Conservation (phyloP, 2,329 filamentous ascomycete species). For the Fusarium camptoceras region DNA sequence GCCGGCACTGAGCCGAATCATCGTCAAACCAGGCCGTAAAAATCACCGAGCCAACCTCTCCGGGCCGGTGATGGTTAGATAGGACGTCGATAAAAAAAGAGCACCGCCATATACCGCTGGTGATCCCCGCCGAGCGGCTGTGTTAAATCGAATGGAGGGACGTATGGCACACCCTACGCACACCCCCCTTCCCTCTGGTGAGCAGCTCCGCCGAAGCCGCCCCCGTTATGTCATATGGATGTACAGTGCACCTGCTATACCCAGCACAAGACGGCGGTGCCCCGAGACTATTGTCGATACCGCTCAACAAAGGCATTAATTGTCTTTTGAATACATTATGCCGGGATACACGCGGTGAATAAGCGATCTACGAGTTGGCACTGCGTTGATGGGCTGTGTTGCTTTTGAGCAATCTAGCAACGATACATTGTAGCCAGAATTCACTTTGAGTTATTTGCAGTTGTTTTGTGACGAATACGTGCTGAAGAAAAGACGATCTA, state of each 20-base stretch:
- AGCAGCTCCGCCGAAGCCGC: constrained; percentile 41
- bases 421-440: background rate
- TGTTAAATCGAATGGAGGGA: constrained; percentile 16
- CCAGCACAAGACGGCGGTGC: constrained; percentile 27
- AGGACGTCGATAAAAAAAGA: constrained; percentile 14
- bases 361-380: background rate
- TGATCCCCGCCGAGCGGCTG: constrained; percentile 41
- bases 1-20: constrained; percentile 23
- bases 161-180: constrained; percentile 19
- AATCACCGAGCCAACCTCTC: constrained; percentile 38
- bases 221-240: constrained; percentile 38
- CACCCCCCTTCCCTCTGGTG: constrained; percentile 32
- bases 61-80: constrained; percentile 43
- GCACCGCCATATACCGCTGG: constrained; percentile 41
- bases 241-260: constrained; percentile 17
- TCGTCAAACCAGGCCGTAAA: constrained; percentile 1
- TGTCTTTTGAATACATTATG: background rate
- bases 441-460: background rate
- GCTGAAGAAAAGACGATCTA: constrained; percentile 5
- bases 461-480: constrained; percentile 5
- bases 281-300: constrained; percentile 11
- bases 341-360: background rate
- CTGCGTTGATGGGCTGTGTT: background rate
- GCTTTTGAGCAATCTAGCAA: background rate
- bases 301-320: constrained; percentile 4